A percentile compares a stretch with the other conserved stretches of the same genome.
These are phyloP conservation scores for Dendrobium catenatum DNA, from an alignment of 106 monocot species.

Conservation along the genomic window DNA sequence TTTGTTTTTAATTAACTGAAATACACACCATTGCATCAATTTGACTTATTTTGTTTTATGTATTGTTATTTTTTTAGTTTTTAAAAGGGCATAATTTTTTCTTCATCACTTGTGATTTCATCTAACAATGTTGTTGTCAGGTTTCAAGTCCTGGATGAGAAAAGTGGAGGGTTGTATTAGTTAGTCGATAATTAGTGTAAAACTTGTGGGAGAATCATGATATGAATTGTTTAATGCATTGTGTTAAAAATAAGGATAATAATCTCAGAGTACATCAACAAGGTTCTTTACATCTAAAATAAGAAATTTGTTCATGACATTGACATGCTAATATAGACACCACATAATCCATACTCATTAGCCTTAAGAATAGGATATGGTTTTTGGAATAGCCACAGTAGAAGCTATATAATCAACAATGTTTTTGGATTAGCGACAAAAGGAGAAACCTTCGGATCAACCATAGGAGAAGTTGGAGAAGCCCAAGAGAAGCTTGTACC, in stretches of 20 bases:
- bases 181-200: too few species aligned
- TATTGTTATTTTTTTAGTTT: too few species aligned
- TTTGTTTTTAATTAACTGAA: not conserved
- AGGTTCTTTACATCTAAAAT: not conserved
- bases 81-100: too few species aligned
- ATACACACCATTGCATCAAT: too few species aligned
- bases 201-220: too few species aligned
- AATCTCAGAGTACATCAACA: not conserved
- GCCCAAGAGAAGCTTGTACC: not conserved
- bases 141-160: too few species aligned
- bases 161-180: too few species aligned
- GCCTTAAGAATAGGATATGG: not conserved
- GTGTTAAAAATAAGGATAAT: not conserved
- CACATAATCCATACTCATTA: not conserved
- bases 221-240: too few species aligned
- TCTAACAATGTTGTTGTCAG: too few species aligned
- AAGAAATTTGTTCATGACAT: not conserved
- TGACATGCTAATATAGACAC: not conserved
- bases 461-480: not conserved
- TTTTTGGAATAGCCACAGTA: not conserved
- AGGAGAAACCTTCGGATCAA: not conserved
- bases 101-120: too few species aligned
- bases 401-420: not conserved
- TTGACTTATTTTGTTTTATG: too few species aligned
- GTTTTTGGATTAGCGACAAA: not conserved